These are phyloP conservation scores for Meira nashicola DNA, from an alignment of 1,284 basidiomycete genomes.

Conservation along the genomic window DNA sequence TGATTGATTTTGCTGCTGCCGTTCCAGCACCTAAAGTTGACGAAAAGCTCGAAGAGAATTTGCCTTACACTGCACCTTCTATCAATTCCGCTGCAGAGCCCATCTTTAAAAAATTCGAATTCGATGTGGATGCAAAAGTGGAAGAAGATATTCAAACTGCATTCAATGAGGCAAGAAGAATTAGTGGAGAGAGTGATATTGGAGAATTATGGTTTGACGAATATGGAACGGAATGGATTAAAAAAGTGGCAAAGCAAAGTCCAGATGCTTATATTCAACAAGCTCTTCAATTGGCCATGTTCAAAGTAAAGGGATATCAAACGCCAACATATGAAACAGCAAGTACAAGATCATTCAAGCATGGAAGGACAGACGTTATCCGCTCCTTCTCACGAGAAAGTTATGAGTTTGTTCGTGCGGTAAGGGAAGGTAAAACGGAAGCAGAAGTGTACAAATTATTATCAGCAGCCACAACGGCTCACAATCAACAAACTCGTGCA, in stretches of 20 bases:
- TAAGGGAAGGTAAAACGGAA: slow-evolving; percentile 64
- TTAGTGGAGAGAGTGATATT: slow-evolving; percentile 77
- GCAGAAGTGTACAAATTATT: slow-evolving; percentile 61
- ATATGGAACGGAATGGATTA: slow-evolving; percentile 89
- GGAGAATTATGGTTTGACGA: slow-evolving; percentile 78
- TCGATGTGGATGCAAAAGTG: slow-evolving; percentile 67
- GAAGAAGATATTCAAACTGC: slow-evolving; percentile 59
- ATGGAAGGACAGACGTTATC: slow-evolving; percentile 89
- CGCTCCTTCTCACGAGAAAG: slow-evolving; percentile 73
- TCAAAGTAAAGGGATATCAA: slow-evolving; percentile 69
- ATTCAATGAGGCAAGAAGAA: slow-evolving; percentile 63
- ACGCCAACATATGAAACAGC: slow-evolving; percentile 94
- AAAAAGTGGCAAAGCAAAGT: slow-evolving; percentile 70
- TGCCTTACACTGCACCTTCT: not conserved
- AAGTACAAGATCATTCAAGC: slow-evolving; percentile 80
- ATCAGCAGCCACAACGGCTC: slow-evolving; percentile 66
- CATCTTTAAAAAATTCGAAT: slow-evolving; percentile 59
- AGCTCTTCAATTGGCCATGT: slow-evolving; percentile 89
- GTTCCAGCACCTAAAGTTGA: slow-evolving; percentile 53
- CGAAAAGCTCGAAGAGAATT: slow-evolving; percentile 13
- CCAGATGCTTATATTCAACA: slow-evolving; percentile 91
- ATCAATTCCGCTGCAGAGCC: not conserved
- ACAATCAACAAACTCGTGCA: slow-evolving; percentile 70
- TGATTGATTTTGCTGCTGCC: slow-evolving; percentile 76
- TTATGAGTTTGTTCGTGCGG: slow-evolving; percentile 72